These are phyloP conservation scores for Boletus coccyginus DNA, from an alignment of 768 basidiomycete species.

Conservation along the genomic window DNA sequence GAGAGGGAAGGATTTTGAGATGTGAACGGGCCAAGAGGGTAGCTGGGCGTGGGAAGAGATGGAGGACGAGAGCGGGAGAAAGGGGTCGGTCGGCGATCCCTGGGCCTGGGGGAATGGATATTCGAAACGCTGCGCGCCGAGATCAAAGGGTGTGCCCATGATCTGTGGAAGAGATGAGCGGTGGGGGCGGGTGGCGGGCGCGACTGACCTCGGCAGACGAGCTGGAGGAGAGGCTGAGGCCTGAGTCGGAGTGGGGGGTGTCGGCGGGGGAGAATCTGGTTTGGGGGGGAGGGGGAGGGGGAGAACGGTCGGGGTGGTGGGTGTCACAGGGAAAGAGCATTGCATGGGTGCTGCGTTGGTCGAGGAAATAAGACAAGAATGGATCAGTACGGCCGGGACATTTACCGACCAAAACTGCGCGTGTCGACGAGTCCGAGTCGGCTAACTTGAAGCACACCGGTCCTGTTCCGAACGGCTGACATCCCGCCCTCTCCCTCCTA, in stretches of 20 bases:
- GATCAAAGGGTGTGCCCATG: constrained; percentile 34
- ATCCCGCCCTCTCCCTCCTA: not conserved
- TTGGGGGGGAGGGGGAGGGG: not conserved
- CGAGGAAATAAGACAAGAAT: not conserved
- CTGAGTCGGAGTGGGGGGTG: constrained; percentile 30
- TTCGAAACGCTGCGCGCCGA: constrained; percentile 32
- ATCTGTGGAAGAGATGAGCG: constrained; percentile 16
- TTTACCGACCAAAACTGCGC: constrained; percentile 1
- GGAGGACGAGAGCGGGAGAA: constrained; percentile 22
- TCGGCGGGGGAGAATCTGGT: not conserved
- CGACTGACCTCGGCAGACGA: constrained; percentile 32
- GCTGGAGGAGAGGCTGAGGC: constrained; percentile 29
- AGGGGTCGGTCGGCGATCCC: constrained; percentile 28
- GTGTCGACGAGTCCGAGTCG: no score
- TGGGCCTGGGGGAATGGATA: constrained; percentile 32
- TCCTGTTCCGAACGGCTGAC: not conserved
- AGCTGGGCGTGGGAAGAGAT: constrained; percentile 23
- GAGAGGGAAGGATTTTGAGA: constrained; percentile 31
- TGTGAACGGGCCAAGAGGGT: constrained; percentile 27
- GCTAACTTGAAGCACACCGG: not conserved
- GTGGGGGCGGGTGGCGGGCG: no score
- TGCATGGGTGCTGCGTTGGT: constrained; percentile 9
- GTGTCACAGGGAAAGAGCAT: constrained; percentile 21
- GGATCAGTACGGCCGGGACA: not conserved
- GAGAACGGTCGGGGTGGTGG: constrained; percentile 10